A percentile compares a stretch with the other conserved stretches of the same genome.
Evolutionary conservation across 2,329 filamentous ascomycete genomes (phyloP).

Genomic region (Colletotrichum sp.): DNA sequence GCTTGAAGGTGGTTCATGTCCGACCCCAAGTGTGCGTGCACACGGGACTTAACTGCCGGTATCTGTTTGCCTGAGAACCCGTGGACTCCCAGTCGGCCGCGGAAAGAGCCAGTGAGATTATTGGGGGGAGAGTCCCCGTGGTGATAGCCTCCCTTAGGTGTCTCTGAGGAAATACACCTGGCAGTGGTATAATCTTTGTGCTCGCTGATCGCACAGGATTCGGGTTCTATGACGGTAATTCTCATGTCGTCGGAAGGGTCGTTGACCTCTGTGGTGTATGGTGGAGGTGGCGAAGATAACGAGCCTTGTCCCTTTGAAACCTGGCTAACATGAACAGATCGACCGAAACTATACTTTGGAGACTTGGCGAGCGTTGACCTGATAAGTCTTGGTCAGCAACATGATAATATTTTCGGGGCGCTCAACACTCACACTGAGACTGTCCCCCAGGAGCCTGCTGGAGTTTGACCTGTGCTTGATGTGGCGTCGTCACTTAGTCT

Average conservation of each 20-base stretch:
- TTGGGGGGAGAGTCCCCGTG: neutral
- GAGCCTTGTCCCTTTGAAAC: neutral
- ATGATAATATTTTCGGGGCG: neutral
- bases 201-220: neutral
- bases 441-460: neutral
- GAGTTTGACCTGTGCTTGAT: neutral
- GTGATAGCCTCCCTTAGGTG: neutral
- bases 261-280: neutral
- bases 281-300: neutral
- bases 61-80: neutral
- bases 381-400: neutral
- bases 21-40: neutral
- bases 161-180: neutral
- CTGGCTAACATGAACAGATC: neutral
- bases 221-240: neutral
- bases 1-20: neutral
- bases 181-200: neutral
- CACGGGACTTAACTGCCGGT: neutral
- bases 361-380: neutral
- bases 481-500: conserved; percentile 36
- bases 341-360: neutral
- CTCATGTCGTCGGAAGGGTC: neutral
- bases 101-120: neutral
- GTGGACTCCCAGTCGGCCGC: neutral
- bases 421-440: neutral